A percentile compares a stretch with the other conserved stretches of the same genome.
These are phyloP conservation scores for Fusarium nelsonii DNA, from an alignment of 2,329 filamentous ascomycete species.

Conservation along the genomic window DNA sequence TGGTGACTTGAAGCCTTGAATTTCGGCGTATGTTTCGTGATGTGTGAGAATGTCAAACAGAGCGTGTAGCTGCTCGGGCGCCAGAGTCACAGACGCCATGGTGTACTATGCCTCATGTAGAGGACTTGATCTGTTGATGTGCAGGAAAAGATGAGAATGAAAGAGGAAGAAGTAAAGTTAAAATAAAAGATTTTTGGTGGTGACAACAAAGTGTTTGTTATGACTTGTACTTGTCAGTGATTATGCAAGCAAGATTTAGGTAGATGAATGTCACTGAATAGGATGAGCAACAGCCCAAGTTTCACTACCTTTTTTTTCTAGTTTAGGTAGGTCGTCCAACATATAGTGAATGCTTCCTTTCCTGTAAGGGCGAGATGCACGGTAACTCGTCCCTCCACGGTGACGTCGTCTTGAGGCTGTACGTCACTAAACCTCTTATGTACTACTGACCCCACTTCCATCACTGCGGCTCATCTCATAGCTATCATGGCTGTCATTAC, in stretches of 20 bases:
- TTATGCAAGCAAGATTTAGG: neutral
- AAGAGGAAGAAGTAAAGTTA: neutral
- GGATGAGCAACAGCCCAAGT: neutral
- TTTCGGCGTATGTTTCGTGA: constrained; percentile 73
- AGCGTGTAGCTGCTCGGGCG: constrained; percentile 61
- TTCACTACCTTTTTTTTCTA: neutral
- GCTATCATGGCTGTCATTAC: neutral
- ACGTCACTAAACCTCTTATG: constrained; percentile 27
- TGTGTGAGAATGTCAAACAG: constrained; percentile 72
- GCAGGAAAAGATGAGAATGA: neutral
- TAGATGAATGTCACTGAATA: neutral
- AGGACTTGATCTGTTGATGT: neutral
- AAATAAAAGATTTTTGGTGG: neutral
- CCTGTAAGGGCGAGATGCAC: neutral
- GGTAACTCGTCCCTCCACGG: constrained; percentile 4
- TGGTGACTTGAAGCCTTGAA: constrained; percentile 76
- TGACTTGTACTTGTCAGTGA: neutral
- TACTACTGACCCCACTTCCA: constrained; percentile 3
- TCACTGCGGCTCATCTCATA: neutral
- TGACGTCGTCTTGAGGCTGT: constrained; percentile 34
- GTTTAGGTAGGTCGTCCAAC: neutral
- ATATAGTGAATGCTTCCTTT: constrained; percentile 5
- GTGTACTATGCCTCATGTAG: constrained; percentile 30
- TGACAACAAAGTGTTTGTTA: neutral
- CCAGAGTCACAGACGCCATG: constrained; percentile 48